Evolutionary conservation across 129 eudicot genomes (phyloP), one percentile per base, ranked within the genome.

Genomic region (Flaveria brownii): DNA sequence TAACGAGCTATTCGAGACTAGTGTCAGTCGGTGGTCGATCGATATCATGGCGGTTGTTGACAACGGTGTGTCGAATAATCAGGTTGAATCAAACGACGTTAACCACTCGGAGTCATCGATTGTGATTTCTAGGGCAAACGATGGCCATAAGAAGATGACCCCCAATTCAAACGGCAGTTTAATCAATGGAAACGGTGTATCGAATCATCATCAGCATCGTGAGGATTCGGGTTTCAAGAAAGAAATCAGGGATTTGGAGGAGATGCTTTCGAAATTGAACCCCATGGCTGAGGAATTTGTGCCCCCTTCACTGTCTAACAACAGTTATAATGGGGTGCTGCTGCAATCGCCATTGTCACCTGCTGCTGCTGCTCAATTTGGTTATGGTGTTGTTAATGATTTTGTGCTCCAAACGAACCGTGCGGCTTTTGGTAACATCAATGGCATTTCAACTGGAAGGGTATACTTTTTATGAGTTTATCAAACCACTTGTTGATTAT

Each of bases 11-110:
- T 17, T 30, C n/a, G 12, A 30, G 39, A 72, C 83, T 11, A 73
- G 60, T 80, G 74, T 45, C 76, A 75, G 46, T 81, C 60, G 64
- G 69, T 59, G 52, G 72, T 43, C 41, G 54, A 61, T 82, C 70
- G 71, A 65, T 81, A 82, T 80, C 85, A 91, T 91, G 97, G 92
- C 97, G 51, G 83, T 91, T 83, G 92, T 87, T 72, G 97, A 87
- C 68, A 91, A 88, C 83, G 85, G 82, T 60, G 91, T 81, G 43
- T 65, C 74, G 26, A 80, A 83, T 55, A 82, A 86, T 77, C 84
- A 83, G 82, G 77, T 80, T 2, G 92, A 77, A 66, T 73, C 82
- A n/a, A 78, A 74, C 68, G 88, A 85, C 45, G 75, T 43, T 42
- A 84, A 74, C 80, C 86, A 71, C 73, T 82, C 84, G 6, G 79